A percentile compares a stretch with the other conserved stretches of the same genome.
Conservation (phyloP, 208 protist species). For the Acanthamoeba castellanii region DNA sequence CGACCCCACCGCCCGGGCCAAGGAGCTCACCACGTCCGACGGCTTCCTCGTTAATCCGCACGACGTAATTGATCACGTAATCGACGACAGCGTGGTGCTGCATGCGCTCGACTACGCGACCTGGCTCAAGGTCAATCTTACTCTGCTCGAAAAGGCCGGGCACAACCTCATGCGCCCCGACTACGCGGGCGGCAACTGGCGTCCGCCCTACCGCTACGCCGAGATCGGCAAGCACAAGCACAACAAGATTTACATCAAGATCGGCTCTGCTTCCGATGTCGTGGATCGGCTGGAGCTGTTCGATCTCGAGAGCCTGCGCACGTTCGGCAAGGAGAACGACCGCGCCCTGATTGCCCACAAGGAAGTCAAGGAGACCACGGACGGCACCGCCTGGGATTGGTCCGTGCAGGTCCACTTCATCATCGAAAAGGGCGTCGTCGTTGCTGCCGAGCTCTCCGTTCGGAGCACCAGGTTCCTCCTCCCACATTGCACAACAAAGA, state of each 20-base stretch:
- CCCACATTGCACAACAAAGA: neutral
- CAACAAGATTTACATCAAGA: slow-evolving; percentile 66
- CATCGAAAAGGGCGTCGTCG: slow-evolving; percentile 46
- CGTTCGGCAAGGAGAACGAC: slow-evolving; percentile 37
- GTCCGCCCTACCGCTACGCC: slow-evolving; percentile 56
- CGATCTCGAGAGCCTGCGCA: slow-evolving; percentile 45
- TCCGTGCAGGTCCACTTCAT: slow-evolving; percentile 22
- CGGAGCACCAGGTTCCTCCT: neutral
- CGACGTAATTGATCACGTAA: slow-evolving; percentile 21
- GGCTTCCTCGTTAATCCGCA: slow-evolving; percentile 56
- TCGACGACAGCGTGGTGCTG: neutral
- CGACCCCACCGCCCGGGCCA: slow-evolving; percentile 5
- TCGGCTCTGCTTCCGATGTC: neutral
- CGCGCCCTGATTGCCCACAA: neutral
- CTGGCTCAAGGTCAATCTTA: slow-evolving; percentile 37
- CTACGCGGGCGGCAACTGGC: slow-evolving; percentile 33
- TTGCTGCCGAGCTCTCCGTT: slow-evolving; percentile 8
- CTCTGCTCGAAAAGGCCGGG: neutral
- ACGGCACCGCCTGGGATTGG: neutral
- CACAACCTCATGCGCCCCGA: slow-evolving; percentile 29
- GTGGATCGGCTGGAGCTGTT: slow-evolving; percentile 50
- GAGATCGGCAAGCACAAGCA: slow-evolving; percentile 59
- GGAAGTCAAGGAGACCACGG: slow-evolving; percentile 5
- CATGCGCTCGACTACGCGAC: neutral
- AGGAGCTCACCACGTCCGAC: slow-evolving; percentile 43